A percentile compares a stretch with the other conserved stretches of the same genome.
Conservation (phyloP, 192 early-diverging fungal species). For the Powellomyces hirtus region DNA sequence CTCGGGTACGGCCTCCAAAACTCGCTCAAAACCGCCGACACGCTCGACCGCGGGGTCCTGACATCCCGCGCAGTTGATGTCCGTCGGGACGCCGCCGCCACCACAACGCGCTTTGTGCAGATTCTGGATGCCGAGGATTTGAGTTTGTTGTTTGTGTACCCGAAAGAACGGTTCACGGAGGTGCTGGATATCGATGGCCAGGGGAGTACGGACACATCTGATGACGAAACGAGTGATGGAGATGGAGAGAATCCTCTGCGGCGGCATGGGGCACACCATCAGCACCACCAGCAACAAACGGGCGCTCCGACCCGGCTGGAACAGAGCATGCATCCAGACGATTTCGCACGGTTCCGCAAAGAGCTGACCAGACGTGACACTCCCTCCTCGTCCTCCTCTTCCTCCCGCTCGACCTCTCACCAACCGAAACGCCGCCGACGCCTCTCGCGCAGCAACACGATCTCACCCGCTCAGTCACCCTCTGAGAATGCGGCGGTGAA, state of each 20-base stretch:
- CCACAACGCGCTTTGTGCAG: constrained; percentile 9
- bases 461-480: too few relatives aligned
- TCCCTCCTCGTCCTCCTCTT: not conserved
- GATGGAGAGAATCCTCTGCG: too few relatives aligned
- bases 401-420: not conserved
- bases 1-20: not conserved
- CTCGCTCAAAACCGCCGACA: not conserved
- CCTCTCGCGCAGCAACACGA: not conserved
- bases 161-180: not conserved
- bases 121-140: constrained; percentile 3
- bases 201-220: too few relatives aligned
- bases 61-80: constrained; percentile 4
- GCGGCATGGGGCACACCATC: too few relatives aligned
- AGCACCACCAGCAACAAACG: not conserved
- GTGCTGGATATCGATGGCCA: not conserved
- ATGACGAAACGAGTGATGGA: too few relatives aligned
- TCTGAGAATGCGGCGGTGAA: not conserved
- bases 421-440: not conserved
- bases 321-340: not conserved
- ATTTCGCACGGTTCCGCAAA: not conserved
- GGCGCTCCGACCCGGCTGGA: not conserved
- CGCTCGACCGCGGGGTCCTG: not conserved
- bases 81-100: not conserved
- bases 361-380: not conserved
- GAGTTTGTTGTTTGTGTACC: constrained; percentile 1